These are phyloP conservation scores for Vitis riparia DNA, from an alignment of 164 flowering plant genomes.

Conservation along the genomic window DNA sequence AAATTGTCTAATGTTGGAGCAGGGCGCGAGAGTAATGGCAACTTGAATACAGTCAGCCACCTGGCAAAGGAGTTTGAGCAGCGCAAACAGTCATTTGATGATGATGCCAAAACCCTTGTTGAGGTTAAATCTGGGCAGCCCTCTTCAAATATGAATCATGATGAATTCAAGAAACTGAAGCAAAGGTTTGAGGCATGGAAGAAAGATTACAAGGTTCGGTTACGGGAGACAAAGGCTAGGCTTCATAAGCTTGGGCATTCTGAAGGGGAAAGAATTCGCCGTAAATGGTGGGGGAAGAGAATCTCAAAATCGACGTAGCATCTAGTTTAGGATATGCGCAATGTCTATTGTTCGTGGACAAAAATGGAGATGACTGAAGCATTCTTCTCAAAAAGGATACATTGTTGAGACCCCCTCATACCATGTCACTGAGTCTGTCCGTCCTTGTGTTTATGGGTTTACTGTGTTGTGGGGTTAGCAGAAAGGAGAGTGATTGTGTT, in stretches of 20 bases:
- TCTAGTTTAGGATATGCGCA: not conserved
- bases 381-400: no score
- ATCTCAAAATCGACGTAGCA: constrained; percentile 19
- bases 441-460: not conserved
- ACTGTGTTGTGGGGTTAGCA: constrained; percentile 2
- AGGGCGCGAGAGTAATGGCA: constrained; percentile 41
- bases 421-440: no score
- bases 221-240: constrained; percentile 56
- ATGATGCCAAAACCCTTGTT: constrained; percentile 53
- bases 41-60: constrained; percentile 32
- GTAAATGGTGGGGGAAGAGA: constrained; percentile 80
- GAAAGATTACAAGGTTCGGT: constrained; percentile 67
- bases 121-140: constrained; percentile 45
- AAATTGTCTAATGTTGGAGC: constrained; percentile 25
- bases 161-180: constrained; percentile 60
- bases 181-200: constrained; percentile 70
- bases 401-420: no score
- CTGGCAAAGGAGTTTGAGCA: constrained; percentile 74
- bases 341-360: not conserved
- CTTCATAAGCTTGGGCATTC: constrained; percentile 57
- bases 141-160: constrained; percentile 31
- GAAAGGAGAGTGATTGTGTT: constrained; percentile 5
- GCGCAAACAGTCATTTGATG: constrained; percentile 57
- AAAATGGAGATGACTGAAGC: no score
- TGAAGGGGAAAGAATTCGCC: constrained; percentile 40